Evolutionary conservation across 2,329 filamentous ascomycete species (phyloP), one percentile per base, ranked within the genome.

Genomic region (Diaporthe nobilis): DNA sequence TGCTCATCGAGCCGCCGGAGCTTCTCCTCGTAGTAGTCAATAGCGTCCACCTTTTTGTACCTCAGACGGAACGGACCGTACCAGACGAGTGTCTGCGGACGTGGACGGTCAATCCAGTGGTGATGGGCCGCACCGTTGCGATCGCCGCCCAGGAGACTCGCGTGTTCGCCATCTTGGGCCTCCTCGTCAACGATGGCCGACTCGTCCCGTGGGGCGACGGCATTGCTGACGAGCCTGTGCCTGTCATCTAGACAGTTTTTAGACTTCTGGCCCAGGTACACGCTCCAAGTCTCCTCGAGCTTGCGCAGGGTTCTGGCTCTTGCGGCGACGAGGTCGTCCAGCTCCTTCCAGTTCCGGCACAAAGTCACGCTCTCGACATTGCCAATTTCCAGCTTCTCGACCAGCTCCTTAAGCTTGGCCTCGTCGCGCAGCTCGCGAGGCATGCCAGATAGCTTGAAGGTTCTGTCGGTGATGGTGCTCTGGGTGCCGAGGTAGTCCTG

Each of bases 401-500:
- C 92, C 73, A 98, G 93, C 4, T 94, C 88, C 82, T 95, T 97
- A 79, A 99, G 95, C 80, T 93, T 93, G 13, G 92, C 90, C 83
- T 98, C 96, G 0, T 94, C 94, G 75, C 94, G 91, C 76, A 98
- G 85, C 34, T 96, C 92, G 4, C 84, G 82, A 0, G 97, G 97
- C 31, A 99, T 96, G 0, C 96, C 96, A 0, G 96, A 97, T 25
- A 99, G 86, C 34, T 95, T 93, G 80, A 99, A 96, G 0, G 97
- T 99, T 44, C 96, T 92, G 84, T 99, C 97, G 1, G 97, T 98
- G 71, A 98, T 91, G n/a, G 96, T 98, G 0, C 94, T 96, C 84
- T 98, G 96, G 31, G 93, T 95, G 17, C 97, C 97, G 13, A 99
- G 89, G 82, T 98, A 99, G 75, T 95, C 92, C 83, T 99, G 97